A percentile compares a stretch with the other conserved stretches of the same genome.
Evolutionary conservation across 2,329 filamentous ascomycete genomes (phyloP).

Genomic region (Exophiala sp.): DNA sequence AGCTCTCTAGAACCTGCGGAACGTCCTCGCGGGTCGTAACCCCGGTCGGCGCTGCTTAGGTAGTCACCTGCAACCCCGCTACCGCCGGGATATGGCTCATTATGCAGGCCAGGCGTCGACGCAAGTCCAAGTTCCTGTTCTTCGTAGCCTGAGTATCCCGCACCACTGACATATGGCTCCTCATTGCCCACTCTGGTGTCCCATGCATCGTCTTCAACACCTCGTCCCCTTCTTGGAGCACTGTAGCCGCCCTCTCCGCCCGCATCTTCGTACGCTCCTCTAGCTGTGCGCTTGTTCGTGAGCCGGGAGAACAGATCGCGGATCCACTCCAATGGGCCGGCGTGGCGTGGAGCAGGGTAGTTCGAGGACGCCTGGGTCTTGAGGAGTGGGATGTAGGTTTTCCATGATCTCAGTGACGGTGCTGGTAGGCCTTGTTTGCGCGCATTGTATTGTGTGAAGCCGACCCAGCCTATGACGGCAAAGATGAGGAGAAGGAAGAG

Average conservation of each 20-base stretch:
- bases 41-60: constrained; percentile 22
- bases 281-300: constrained; percentile 60
- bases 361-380: constrained; percentile 37
- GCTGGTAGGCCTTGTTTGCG: constrained; percentile 67
- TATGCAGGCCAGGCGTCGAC: constrained; percentile 32
- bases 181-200: constrained; percentile 72
- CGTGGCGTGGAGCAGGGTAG: constrained; percentile 51
- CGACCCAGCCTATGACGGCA: constrained; percentile 59
- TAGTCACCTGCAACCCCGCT: constrained; percentile 31
- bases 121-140: constrained; percentile 63
- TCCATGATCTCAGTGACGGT: constrained; percentile 37
- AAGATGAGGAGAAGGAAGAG: constrained; percentile 57
- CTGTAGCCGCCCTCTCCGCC: constrained; percentile 36
- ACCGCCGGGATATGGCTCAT: constrained; percentile 42
- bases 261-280: constrained; percentile 64
- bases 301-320: constrained; percentile 59
- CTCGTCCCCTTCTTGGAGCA: constrained; percentile 40
- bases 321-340: constrained; percentile 67
- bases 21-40: constrained; percentile 42
- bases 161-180: constrained; percentile 41
- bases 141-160: constrained; percentile 59
- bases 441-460: constrained; percentile 67
- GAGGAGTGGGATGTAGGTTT: constrained; percentile 66
- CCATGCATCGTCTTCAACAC: constrained; percentile 81
- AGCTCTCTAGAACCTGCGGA: constrained; percentile 8